A percentile compares a stretch with the other conserved stretches of the same genome.
Evolutionary conservation across 108 stramenopile species (phyloP).

Genomic region (Phaeodactylum tricornutum): DNA sequence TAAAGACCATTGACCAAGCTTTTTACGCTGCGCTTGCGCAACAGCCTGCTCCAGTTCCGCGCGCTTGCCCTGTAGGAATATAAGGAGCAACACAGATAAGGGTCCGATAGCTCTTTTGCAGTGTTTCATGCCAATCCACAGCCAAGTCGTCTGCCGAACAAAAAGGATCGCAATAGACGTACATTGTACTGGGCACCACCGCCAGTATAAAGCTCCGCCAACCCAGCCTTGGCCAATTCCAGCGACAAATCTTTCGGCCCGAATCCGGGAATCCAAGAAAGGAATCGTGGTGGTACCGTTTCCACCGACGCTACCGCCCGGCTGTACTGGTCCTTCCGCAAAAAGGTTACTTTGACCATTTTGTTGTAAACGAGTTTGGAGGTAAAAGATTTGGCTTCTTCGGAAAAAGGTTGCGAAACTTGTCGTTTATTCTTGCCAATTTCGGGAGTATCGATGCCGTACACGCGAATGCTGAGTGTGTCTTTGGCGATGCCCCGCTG

Average conservation of each 20-base stretch:
- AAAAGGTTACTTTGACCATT: slow-evolving; percentile 35
- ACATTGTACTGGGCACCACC: slow-evolving; percentile 59
- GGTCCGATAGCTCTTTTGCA: too few species aligned
- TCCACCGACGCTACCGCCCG: slow-evolving; percentile 36
- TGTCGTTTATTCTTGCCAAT: slow-evolving; percentile 21
- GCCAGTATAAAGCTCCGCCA: slow-evolving; percentile 52
- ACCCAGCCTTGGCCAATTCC: slow-evolving; percentile 26
- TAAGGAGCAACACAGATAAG: too few species aligned
- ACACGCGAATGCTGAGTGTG: slow-evolving; percentile 42
- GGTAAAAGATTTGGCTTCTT: slow-evolving; percentile 41
- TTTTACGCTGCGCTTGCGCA: slow-evolving; percentile 12
- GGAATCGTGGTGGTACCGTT: slow-evolving; percentile 4
- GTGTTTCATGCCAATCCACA: too few species aligned
- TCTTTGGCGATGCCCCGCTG: slow-evolving; percentile 20
- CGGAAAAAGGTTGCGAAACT: slow-evolving; percentile 30
- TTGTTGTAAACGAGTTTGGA: slow-evolving; percentile 18
- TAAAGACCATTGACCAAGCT: slow-evolving; percentile 31
- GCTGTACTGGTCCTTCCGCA: slow-evolving; percentile 46
- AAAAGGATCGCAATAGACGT: not conserved
- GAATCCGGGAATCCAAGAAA: slow-evolving; percentile 15
- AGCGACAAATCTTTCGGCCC: slow-evolving; percentile 22
- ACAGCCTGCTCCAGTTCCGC: slow-evolving; percentile 20
- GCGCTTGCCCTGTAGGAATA: too few species aligned
- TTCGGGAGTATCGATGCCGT: slow-evolving; percentile 60
- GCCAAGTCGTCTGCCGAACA: not conserved